Evolutionary conservation across 768 basidiomycete genomes (phyloP).

Genomic region (Amanita rubescens): DNA sequence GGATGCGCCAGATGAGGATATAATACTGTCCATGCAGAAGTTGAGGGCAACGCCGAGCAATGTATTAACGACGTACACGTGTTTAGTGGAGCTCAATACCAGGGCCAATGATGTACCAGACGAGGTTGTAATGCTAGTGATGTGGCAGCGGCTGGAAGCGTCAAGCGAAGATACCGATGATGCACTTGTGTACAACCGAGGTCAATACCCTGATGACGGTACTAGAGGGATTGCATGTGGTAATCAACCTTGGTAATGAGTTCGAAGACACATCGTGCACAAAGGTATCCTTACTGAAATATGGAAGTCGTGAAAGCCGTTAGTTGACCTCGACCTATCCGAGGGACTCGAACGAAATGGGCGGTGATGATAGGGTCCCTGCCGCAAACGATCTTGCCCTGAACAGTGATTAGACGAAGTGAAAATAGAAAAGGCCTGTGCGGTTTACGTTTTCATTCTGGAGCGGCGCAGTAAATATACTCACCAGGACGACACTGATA

Average conservation of each 20-base stretch:
- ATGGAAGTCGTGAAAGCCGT: too few species aligned
- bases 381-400: neutral
- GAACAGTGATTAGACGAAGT: too few species aligned
- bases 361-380: too few species aligned
- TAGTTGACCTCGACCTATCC: too few species aligned
- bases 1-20: neutral
- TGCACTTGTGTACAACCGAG: neutral
- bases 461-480: neutral
- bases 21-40: too few species aligned
- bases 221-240: neutral
- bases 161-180: neutral
- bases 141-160: too few species aligned
- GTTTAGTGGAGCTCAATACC: too few species aligned
- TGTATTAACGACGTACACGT: too few species aligned
- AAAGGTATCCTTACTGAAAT: neutral
- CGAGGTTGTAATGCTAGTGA: neutral
- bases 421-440: neutral
- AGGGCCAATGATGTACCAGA: neutral
- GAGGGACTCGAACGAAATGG: too few species aligned
- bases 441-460: neutral
- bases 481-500: neutral
- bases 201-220: neutral
- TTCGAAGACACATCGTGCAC: neutral
- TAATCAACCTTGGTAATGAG: neutral
- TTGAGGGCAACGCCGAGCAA: too few species aligned